Evolutionary conservation across 495 filamentous ascomycete species (phyloP).

Genomic region (Monascus purpureus): DNA sequence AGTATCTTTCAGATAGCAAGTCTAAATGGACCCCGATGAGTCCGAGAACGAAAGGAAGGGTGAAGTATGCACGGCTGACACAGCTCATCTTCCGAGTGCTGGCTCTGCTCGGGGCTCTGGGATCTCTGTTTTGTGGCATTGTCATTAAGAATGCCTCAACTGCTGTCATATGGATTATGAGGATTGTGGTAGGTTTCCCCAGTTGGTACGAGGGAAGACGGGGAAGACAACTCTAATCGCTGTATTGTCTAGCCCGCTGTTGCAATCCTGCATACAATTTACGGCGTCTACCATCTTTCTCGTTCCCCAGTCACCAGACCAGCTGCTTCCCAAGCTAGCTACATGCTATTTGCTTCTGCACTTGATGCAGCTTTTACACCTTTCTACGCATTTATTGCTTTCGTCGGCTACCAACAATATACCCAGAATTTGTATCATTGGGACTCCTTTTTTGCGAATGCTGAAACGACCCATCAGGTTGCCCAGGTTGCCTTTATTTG

Average conservation of each 20-base stretch:
- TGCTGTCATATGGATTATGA: constrained; percentile 57
- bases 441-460: constrained; percentile 43
- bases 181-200: constrained; percentile 61
- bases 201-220: no score
- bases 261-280: constrained; percentile 53
- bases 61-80: constrained; percentile 47
- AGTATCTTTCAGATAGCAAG: constrained; percentile 22
- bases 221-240: background rate
- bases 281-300: constrained; percentile 64
- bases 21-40: constrained; percentile 52
- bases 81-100: constrained; percentile 54
- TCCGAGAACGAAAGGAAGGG: constrained; percentile 47
- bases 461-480: constrained; percentile 36
- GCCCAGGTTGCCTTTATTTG: constrained; percentile 48
- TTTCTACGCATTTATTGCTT: constrained; percentile 60
- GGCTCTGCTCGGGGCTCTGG: constrained; percentile 52
- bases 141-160: constrained; percentile 49
- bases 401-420: constrained; percentile 36
- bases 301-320: constrained; percentile 52
- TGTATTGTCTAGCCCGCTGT: constrained; percentile 44
- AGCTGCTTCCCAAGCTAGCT: constrained; percentile 65
- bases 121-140: constrained; percentile 58
- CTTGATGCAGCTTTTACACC: constrained; percentile 60
- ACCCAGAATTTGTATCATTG: constrained; percentile 37
- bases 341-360: constrained; percentile 64